Base-by-base conservation (phyloP, 1,139 yeast species). In the Blastobotrys petasosporus region DNA sequence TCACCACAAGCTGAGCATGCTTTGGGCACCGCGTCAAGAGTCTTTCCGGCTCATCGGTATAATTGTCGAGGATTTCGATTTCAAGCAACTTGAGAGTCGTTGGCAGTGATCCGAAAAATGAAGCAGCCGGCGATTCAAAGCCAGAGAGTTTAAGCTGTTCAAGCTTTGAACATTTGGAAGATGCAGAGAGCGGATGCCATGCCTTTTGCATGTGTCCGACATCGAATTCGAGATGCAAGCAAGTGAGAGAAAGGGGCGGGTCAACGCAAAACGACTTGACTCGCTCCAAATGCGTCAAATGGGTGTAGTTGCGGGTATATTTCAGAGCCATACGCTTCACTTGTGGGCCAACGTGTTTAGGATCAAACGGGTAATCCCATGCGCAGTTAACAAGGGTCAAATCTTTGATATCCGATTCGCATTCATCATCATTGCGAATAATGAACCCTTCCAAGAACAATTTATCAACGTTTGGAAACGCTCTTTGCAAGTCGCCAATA, bases 311-410 rank as follows among this genome's bases (percentile, higher is more conserved):
- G 6, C 30, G 13, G 28, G 45, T 37, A 33, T 45, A 48, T 9
- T 32, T 11, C 15, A 37, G 25, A 3, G 39, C 16, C 29, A 48
- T 25, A 11, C 25, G 12, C 5, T 16, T 25, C 36, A 48, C 29
- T 8, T 41, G 17, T 4, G 38, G 15, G 2, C 43, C 45, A 13
- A 45, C 17, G 12, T 42, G 30, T 7, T 37, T 29, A 9, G 40
- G 34, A 13, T 41, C 43, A 31, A 48, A 45, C 15, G 51, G 51
- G 32, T 41, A 48, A 17, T 38, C 37, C 51, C 51, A 48, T 10
- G 31, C 41, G 32, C 48, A 48, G 11, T 48, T 44, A 12, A 42
- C 32, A 25, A 48, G 37, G 10, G 15, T 29, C 34, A 47, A 28
- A 11, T 32, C 15, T 10, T 16, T 10, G 25, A 47, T 36, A n/a